Percentiles rank a stretch among this genome's conserved stretches.
Evolutionary conservation across 2,329 filamentous ascomycete genomes (phyloP).

Genomic region (Aspergillus luchuensis): DNA sequence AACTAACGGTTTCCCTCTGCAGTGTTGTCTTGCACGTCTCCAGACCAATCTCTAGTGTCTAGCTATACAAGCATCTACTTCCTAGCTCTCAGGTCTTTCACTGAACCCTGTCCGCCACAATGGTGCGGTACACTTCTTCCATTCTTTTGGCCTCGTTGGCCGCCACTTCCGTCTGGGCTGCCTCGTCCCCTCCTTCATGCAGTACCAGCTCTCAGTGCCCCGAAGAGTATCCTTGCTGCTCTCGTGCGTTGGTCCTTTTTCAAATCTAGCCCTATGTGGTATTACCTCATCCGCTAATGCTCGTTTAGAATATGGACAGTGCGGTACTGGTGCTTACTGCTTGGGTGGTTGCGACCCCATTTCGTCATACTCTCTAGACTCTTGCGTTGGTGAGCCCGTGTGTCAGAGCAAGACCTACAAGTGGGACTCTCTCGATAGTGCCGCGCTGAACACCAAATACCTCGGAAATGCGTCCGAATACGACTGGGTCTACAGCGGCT

Average conservation of each 20-base stretch:
- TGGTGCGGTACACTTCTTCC: slow-evolving; percentile 40
- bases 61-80: slow-evolving; percentile 7
- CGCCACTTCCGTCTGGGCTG: slow-evolving; percentile 35
- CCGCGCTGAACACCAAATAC: slow-evolving; percentile 75
- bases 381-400: slow-evolving; percentile 80
- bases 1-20: slow-evolving; percentile 10
- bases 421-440: slow-evolving; percentile 70
- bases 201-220: slow-evolving; percentile 64
- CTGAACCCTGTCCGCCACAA: slow-evolving; percentile 26
- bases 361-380: slow-evolving; percentile 77
- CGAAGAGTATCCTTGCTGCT: slow-evolving; percentile 72
- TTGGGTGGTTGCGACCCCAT: slow-evolving; percentile 91
- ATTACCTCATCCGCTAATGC: slow-evolving; percentile 16
- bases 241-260: slow-evolving; percentile 61
- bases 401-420: slow-evolving; percentile 75
- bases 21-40: background rate
- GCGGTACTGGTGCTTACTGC: slow-evolving; percentile 91
- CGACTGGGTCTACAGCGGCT: slow-evolving; percentile 89
- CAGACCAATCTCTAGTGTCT: background rate
- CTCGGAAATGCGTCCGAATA: slow-evolving; percentile 76
- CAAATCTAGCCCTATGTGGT: background rate
- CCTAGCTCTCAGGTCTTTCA: slow-evolving; percentile 18
- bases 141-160: slow-evolving; percentile 38
- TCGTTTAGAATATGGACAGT: slow-evolving; percentile 79
- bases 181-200: slow-evolving; percentile 32